Evolutionary conservation across 2,329 filamentous ascomycete species (phyloP).

Genomic region (Pseudocercospora vitis): DNA sequence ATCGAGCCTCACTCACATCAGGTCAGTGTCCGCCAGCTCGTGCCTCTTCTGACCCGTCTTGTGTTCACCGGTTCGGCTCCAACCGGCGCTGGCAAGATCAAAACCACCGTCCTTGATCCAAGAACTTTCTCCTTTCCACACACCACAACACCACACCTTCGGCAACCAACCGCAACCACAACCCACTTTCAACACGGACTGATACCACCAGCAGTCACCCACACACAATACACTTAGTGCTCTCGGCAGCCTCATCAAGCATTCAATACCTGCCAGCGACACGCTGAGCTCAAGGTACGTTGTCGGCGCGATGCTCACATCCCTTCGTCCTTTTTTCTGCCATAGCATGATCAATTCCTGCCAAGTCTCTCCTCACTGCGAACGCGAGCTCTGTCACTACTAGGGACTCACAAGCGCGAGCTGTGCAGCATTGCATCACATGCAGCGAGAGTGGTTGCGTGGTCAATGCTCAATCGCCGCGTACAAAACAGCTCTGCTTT

Average conservation of each 20-base stretch:
- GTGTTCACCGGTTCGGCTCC: not conserved
- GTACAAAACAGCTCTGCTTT: not conserved
- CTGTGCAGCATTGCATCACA: constrained; percentile 1
- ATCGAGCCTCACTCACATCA: not conserved
- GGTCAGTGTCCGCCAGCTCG: not conserved
- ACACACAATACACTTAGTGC: too few species aligned
- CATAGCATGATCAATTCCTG: not conserved
- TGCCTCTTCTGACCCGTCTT: not conserved
- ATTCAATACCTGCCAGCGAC: not conserved
- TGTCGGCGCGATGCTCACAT: not conserved
- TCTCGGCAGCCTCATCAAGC: not conserved
- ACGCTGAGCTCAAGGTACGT: constrained; percentile 12
- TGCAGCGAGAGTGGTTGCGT: not conserved
- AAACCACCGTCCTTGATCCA: not conserved
- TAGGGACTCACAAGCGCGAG: not conserved
- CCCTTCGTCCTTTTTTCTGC: not conserved
- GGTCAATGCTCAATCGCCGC: not conserved
- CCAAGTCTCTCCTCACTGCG: not conserved
- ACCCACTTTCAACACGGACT: not conserved
- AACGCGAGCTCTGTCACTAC: not conserved
- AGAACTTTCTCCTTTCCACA: not conserved
- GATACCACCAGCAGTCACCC: constrained; percentile 2
- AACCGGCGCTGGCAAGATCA: not conserved
- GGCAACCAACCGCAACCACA: not conserved
- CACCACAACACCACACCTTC: not conserved